These are phyloP conservation scores for Piromyces finnis DNA, from an alignment of 192 early-diverging fungal species.

Conservation along the genomic window DNA sequence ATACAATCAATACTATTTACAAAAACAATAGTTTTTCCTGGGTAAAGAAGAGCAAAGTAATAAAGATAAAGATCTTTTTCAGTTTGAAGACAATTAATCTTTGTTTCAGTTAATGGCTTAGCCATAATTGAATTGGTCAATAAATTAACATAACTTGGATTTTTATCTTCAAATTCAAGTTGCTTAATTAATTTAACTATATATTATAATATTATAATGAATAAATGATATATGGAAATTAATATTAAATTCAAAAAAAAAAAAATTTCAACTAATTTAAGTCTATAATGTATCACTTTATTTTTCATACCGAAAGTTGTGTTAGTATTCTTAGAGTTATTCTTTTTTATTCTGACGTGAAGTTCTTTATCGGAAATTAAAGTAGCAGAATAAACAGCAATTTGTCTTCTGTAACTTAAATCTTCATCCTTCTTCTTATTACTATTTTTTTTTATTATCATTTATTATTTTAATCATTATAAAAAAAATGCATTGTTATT, in stretches of 20 bases:
- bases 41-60: constrained; percentile 70
- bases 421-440: neutral
- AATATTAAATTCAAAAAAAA: no score
- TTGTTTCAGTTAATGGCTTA: constrained; percentile 49
- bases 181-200: constrained; percentile 54
- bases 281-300: no score
- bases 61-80: constrained; percentile 65
- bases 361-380: constrained; percentile 10
- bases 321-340: neutral
- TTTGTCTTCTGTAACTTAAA: constrained; percentile 33
- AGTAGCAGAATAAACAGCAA: constrained; percentile 89
- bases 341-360: neutral
- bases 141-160: constrained; percentile 63
- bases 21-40: constrained; percentile 82
- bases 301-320: neutral
- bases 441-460: neutral
- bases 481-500: no score
- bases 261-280: no score
- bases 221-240: no score
- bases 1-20: constrained; percentile 90
- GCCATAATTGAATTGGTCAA: constrained; percentile 47
- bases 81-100: constrained; percentile 64
- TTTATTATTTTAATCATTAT: no score
- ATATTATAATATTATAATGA: no score
- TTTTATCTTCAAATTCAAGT: constrained; percentile 54